A percentile compares a stretch with the other conserved stretches of the same genome.
phyloP scores from a whole-genome alignment of 2,329 filamentous ascomycete genomes.

The Magnaporthiopsis rhizophila region DNA sequence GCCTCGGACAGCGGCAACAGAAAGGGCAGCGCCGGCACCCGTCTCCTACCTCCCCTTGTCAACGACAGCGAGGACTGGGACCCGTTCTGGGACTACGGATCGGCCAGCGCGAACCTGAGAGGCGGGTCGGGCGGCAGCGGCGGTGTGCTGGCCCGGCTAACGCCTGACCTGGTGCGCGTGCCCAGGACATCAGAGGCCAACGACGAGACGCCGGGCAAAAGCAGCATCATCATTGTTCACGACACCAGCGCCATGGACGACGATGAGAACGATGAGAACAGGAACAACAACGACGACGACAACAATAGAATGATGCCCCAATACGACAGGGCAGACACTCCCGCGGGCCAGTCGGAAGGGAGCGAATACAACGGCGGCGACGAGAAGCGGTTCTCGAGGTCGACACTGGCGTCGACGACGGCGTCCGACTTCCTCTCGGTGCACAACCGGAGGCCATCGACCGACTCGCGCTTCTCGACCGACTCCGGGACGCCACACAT shows the following conservation, averaged over 20 bases:
- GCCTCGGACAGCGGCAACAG: not conserved
- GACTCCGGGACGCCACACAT: slow-evolving; percentile 4
- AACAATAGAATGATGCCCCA: not conserved
- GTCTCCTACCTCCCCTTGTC: not conserved
- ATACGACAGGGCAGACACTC: not conserved
- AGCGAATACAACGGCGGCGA: not conserved
- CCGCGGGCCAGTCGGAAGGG: not conserved
- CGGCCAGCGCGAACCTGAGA: not conserved
- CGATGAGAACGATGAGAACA: slow-evolving; percentile 14
- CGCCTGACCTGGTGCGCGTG: slow-evolving; percentile 2
- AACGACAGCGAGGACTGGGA: not conserved
- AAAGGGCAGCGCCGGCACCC: not conserved
- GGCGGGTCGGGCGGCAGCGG: not conserved
- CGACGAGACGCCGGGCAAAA: slow-evolving; percentile 28
- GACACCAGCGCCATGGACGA: slow-evolving; percentile 18
- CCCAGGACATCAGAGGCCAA: not conserved
- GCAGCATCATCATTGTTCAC: slow-evolving; percentile 17
- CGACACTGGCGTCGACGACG: not conserved
- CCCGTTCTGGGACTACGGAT: not conserved
- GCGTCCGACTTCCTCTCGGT: not conserved
- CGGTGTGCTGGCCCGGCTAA: not conserved
- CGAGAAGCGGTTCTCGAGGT: not conserved
- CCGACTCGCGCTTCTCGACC: slow-evolving; percentile 9
- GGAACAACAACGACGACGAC: slow-evolving; percentile 4
- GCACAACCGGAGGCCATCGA: slow-evolving; percentile 5